Base-by-base conservation (phyloP, 2,329 filamentous ascomycete genomes). In the Apiospora saccharicola region DNA sequence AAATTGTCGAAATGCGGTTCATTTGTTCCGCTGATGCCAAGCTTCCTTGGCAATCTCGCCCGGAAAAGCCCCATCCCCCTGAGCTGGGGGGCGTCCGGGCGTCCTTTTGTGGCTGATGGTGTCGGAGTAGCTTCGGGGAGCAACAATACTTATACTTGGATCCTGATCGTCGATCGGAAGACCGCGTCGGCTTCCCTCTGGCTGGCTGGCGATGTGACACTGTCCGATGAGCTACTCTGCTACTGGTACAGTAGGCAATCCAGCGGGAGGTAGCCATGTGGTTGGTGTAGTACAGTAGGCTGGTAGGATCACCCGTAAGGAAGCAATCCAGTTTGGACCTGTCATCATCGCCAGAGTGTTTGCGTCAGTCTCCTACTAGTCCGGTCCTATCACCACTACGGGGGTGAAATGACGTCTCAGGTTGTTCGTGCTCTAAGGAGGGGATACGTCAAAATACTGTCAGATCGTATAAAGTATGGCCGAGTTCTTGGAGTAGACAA, bases 371-470 rank as follows among this genome's bases (percentile, higher is more conserved):
- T 13, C 4, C 22, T 8, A 16, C n/a, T 41, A 64, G 57, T 64
- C 13, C 19, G 34, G 10, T 64, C 30, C 8, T 13, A n/a, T 19
- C 57, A 64, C 34, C 57, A 34, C 57, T 64, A 64, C 41, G 10
- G 34, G 34, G 34, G 19, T 34, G 7, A 7, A 22, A 64, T 64
- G 57, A 64, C 57, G 57, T 64, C 57, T 22, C 57, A 64, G 19
- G 19, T 41, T 64, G 57, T 41, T 22, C 57, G 34, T 14, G 3
- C 57, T 41, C 34, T 22, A 41, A 19, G 57, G 10, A n/a, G n/a
- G 34, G 34, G 34, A 64, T 64, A 64, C 57, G 57, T 64, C 57
- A 64, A 64, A 41, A 10, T n/a, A n/a, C 19, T 64, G 57, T 64
- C 57, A 64, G 41, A 0, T 41, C 22, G 13, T 41, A 64, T 41